Evolutionary conservation across 2,329 filamentous ascomycete genomes (phyloP).

Genomic region (Botrytis sinoallii): DNA sequence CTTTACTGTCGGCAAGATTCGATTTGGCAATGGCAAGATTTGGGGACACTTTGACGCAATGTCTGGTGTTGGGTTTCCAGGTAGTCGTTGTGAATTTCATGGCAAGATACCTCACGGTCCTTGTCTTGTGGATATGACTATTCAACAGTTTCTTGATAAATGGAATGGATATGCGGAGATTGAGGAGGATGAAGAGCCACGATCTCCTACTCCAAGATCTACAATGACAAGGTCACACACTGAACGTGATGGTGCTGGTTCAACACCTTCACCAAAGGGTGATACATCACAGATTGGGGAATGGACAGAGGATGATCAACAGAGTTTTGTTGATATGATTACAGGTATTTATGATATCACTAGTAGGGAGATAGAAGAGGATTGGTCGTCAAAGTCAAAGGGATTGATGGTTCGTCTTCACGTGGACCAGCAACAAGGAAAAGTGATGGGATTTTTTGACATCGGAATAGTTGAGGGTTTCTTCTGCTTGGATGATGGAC

Average conservation of each 20-base stretch:
- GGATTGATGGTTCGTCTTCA: slow-evolving; percentile 3
- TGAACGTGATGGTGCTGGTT: not conserved
- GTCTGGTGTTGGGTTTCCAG: not conserved
- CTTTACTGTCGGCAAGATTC: slow-evolving; percentile 3
- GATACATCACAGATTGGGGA: not conserved
- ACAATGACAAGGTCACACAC: not conserved
- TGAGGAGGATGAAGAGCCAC: slow-evolving; percentile 10
- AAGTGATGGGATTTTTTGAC: not conserved
- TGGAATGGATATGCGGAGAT: slow-evolving; percentile 12
- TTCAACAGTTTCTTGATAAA: slow-evolving; percentile 7
- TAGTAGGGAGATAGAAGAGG: slow-evolving; percentile 9
- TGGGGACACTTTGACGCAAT: slow-evolving; percentile 8
- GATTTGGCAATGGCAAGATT: slow-evolving; percentile 9
- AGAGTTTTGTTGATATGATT: not conserved
- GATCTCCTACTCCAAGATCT: slow-evolving; percentile 1
- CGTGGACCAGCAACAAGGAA: slow-evolving; percentile 3
- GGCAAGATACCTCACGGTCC: slow-evolving; percentile 10
- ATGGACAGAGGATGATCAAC: not conserved
- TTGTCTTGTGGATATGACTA: slow-evolving; percentile 8
- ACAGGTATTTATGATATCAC: slow-evolving; percentile 6
- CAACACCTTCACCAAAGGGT: not conserved
- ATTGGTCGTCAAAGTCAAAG: not conserved
- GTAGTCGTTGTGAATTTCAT: slow-evolving; percentile 4
- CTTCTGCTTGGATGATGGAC: not conserved
- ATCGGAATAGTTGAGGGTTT: slow-evolving; percentile 5